Evolutionary conservation across 495 filamentous ascomycete species (phyloP), one percentile per base, ranked within the genome.

Genomic region (Trichoderma gamsii): DNA sequence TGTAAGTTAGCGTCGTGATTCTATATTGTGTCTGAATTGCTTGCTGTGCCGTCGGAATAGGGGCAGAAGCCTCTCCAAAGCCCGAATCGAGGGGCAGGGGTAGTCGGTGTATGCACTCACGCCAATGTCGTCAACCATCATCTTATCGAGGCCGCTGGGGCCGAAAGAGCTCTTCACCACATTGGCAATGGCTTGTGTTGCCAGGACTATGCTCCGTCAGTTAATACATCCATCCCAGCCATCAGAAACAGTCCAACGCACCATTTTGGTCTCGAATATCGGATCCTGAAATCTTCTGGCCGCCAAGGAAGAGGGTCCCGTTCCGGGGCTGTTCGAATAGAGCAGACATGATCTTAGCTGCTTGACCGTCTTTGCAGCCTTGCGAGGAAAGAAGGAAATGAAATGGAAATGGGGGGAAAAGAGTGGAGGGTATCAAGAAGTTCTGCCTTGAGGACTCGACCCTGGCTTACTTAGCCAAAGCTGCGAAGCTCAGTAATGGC

Each of bases 81-180:
- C 12, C 18, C 23, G 15, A 27, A 61, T 61, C 23, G 56, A 61
- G 63, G 63, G 63, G 32, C 35, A 41, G 63, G 63, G 63, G 32
- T 18, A 41, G 63, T 65, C 63, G 41, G 63, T 65, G 63, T 65
- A 44, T 44, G 32, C 72, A 73, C 89, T 70, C 85, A 93, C 91
- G 73, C 95, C 95, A 77, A 98, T 98, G 75, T 99, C 95, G 79
- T 99, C 95, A 75, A 99, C 96, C 96, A 99, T 98, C 96, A 99
- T 98, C 86, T 99, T 99, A 76, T 99, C 95, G 71, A 99, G 82
- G 43, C 95, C 95, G 69, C 92, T 96, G 68, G 95, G 95, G 51
- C 95, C 95, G 77, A 98, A 99, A 16, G 95, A 99, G 80, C 90
- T 96, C 82, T 97, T 97, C 77, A 99, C 92, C 66, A 97, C 92